A percentile compares a stretch with the other conserved stretches of the same genome.
These are phyloP conservation scores for Pseudogymnoascus destructans DNA, from an alignment of 2,329 filamentous ascomycete species.

Conservation along the genomic window DNA sequence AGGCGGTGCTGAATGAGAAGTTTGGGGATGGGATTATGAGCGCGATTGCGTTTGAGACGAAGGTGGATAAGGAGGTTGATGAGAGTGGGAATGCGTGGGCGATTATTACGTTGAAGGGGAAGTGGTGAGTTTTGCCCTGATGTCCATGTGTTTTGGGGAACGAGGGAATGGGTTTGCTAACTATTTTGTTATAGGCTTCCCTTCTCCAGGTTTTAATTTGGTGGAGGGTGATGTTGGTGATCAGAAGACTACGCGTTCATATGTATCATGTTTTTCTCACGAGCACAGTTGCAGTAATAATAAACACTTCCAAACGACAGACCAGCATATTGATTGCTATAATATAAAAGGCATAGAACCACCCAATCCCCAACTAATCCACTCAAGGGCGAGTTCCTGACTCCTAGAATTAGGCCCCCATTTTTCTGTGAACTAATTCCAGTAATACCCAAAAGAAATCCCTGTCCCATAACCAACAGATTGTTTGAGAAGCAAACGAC, in stretches of 20 bases:
- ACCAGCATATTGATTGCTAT: neutral
- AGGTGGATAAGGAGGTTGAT: conserved; percentile 88
- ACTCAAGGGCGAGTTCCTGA: neutral
- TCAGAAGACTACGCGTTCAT: neutral
- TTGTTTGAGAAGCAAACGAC: neutral
- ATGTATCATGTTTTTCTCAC: conserved; percentile 1
- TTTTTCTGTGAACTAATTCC: neutral
- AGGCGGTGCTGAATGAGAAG: conserved; percentile 92
- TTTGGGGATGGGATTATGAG: conserved; percentile 94
- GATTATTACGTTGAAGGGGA: conserved; percentile 54
- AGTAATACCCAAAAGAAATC: neutral
- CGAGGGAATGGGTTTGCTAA: neutral
- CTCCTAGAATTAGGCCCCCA: neutral
- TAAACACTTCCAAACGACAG: neutral
- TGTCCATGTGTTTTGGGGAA: neutral
- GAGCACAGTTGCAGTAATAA: neutral
- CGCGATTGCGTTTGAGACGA: conserved; percentile 79
- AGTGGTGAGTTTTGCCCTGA: conserved; percentile 12
- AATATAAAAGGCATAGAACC: neutral
- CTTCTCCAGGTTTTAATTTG: conserved; percentile 11
- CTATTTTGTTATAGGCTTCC: conserved; percentile 9
- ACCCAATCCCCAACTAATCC: neutral
- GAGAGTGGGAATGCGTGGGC: conserved; percentile 70
- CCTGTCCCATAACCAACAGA: neutral
- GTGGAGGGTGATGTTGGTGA: neutral